Base-by-base conservation (phyloP, 2,329 filamentous ascomycete species). In the Paecilomyces formosus region DNA sequence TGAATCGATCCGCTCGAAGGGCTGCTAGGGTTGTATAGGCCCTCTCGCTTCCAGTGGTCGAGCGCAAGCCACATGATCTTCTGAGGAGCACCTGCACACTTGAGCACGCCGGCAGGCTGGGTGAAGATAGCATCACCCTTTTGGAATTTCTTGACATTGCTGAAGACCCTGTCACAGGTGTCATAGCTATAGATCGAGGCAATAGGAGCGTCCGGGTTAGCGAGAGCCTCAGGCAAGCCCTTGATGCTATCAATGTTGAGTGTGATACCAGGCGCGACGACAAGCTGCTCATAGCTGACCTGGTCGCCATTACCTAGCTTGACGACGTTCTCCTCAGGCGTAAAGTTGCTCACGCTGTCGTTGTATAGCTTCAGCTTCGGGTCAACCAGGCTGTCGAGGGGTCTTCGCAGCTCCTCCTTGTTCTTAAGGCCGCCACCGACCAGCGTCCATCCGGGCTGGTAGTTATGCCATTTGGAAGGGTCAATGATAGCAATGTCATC, bases 391-490 rank as follows among this genome's bases (percentile, higher is more conserved):
- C 72, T 73, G 3, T 74, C 65, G 45, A 87, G 67, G 1, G 80
- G 81, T 58, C 74, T 71, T 53, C 80, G 79, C 58, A 88, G 72
- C 24, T 86, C 79, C 62, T 86, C 76, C 67, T 85, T 85, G 53
- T 76, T 80, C 71, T 88, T 88, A 45, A 88, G 76, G 3, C 86
- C 86, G 45, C 83, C 85, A 51, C 85, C 86, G 1, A 88, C 86
- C 1, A 88, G 76, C 1, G 86, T 88, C 85, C 85, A 88, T 57
- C 86, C 86, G 0, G 86, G 85, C 70, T 88, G 86, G 68, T 88
- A 88, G 73, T 88, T 79, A 67, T 88, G 85, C 78, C 79, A 85
- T 62, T 74, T 68, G 0, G 85, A 79, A 0, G 86, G 86, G 62
- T 88, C 86, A 51, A 88, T 73, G 26, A 88, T 65, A 28, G 86